phyloP scores from a whole-genome alignment of 148 eudicot species.

The Polygonum maritimum region DNA sequence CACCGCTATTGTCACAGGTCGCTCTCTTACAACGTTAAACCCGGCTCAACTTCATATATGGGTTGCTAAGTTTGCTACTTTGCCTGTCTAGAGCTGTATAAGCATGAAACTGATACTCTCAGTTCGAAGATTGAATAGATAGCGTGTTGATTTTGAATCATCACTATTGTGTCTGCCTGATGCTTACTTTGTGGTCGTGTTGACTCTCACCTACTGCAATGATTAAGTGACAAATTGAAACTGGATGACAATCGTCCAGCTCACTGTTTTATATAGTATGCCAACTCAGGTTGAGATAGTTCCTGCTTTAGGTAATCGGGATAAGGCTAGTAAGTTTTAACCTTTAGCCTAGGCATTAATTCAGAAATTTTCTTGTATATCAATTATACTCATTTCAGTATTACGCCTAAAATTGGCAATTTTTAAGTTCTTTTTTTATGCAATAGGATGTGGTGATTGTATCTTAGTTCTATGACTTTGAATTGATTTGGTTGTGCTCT shows the following conservation, averaged over 20 bases:
- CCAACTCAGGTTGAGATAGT: background rate
- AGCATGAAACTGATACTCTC: too few relatives aligned
- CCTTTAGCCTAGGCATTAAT: too few relatives aligned
- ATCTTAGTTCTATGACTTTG: background rate
- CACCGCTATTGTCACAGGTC: slow-evolving; percentile 42
- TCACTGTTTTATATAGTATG: background rate
- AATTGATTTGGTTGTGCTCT: background rate
- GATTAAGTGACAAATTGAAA: too few relatives aligned
- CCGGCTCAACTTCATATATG: background rate
- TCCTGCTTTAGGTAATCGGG: background rate
- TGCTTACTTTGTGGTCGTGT: too few relatives aligned
- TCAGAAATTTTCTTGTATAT: too few relatives aligned
- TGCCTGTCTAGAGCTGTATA: too few relatives aligned
- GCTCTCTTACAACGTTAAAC: background rate
- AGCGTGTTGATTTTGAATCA: background rate
- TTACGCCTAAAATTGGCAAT: background rate
- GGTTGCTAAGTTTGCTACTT: background rate
- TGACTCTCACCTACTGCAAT: too few relatives aligned
- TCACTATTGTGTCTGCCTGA: background rate
- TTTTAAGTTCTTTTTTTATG: background rate
- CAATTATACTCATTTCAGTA: background rate
- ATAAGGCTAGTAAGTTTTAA: too few relatives aligned
- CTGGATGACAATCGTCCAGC: too few relatives aligned
- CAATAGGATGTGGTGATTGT: background rate
- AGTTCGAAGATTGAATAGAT: too few relatives aligned